These are phyloP conservation scores for Podaxis sp. DNA, from an alignment of 768 basidiomycete species.

Conservation along the genomic window DNA sequence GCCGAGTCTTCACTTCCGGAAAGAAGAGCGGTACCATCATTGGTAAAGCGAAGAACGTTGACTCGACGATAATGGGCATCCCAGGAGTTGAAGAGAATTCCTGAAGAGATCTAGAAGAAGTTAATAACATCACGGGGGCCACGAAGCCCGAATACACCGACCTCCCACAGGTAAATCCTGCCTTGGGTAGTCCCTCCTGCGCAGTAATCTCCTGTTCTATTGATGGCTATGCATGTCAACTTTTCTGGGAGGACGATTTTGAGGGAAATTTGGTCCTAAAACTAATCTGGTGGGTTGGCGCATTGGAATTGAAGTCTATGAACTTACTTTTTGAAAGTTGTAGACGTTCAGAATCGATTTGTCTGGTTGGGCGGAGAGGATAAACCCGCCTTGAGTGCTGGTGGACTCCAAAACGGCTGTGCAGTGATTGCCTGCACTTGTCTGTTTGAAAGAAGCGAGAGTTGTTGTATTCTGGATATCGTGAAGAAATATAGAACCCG, in stretches of 20 bases:
- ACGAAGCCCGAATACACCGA: conserved; percentile 31
- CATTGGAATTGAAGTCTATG: neutral
- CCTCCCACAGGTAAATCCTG: conserved; percentile 96
- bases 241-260: conserved; percentile 92
- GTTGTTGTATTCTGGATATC: conserved; percentile 77
- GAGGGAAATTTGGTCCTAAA: conserved; percentile 83
- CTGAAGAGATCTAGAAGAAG: conserved; percentile 72
- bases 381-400: conserved; percentile 76
- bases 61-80: conserved; percentile 95
- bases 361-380: conserved; percentile 83
- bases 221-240: conserved; percentile 74
- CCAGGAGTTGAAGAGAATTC: conserved; percentile 88
- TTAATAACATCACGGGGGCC: neutral
- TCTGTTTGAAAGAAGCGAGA: conserved; percentile 89
- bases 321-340: conserved; percentile 84
- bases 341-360: conserved; percentile 90
- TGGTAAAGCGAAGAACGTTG: conserved; percentile 78
- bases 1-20: conserved; percentile 92
- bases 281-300: conserved; percentile 14
- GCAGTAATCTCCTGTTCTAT: conserved; percentile 70
- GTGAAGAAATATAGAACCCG: conserved; percentile 71
- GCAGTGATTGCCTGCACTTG: conserved; percentile 60
- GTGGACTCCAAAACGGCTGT: conserved; percentile 67
- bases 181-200: conserved; percentile 89
- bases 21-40: conserved; percentile 75